A percentile compares a stretch with the other conserved stretches of the same genome.
Evolutionary conservation across 352 stramenopile genomes (phyloP).

Genomic region (Peronosclerospora sorghi): DNA sequence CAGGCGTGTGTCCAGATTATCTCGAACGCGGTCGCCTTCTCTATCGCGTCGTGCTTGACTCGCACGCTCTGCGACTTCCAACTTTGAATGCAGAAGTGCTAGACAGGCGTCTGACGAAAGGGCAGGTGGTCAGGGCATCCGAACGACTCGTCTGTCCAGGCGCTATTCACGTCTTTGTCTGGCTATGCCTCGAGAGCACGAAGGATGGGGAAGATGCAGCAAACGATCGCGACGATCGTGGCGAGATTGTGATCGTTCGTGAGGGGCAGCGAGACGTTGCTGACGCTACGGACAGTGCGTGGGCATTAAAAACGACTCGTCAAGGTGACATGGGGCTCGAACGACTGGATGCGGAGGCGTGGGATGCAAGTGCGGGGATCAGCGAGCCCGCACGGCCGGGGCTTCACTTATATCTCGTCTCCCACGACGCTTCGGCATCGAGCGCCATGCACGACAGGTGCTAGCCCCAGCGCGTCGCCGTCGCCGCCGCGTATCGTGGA

Average conservation of each 20-base stretch:
- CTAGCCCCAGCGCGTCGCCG: constrained; percentile 8
- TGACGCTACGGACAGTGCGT: constrained; percentile 32
- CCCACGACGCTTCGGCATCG: constrained; percentile 27
- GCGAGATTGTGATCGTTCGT: constrained; percentile 15
- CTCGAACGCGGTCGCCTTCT: constrained; percentile 52
- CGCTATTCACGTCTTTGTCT: constrained; percentile 60
- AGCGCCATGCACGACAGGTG: constrained; percentile 5
- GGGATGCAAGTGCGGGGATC: constrained; percentile 17
- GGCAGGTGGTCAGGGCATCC: constrained; percentile 35
- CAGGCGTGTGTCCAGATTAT: constrained; percentile 49
- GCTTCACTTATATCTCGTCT: constrained; percentile 48
- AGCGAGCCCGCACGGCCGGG: constrained; percentile 66
- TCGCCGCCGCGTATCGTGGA: constrained; percentile 42
- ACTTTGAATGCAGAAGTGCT: constrained; percentile 43
- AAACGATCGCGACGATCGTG: constrained; percentile 5
- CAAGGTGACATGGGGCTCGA: constrained; percentile 52
- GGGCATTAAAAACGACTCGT: constrained; percentile 57
- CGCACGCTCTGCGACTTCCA: constrained; percentile 35
- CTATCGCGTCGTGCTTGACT: constrained; percentile 40
- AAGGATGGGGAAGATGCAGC: not conserved
- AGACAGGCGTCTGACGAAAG: constrained; percentile 41
- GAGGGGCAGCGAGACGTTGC: constrained; percentile 20
- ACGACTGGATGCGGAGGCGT: constrained; percentile 38
- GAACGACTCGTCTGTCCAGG: constrained; percentile 49
- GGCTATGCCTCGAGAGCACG: constrained; percentile 20